A percentile compares a stretch with the other conserved stretches of the same genome.
phyloP scores from a whole-genome alignment of 805 yeast species.

The Candida hispaniensis region DNA sequence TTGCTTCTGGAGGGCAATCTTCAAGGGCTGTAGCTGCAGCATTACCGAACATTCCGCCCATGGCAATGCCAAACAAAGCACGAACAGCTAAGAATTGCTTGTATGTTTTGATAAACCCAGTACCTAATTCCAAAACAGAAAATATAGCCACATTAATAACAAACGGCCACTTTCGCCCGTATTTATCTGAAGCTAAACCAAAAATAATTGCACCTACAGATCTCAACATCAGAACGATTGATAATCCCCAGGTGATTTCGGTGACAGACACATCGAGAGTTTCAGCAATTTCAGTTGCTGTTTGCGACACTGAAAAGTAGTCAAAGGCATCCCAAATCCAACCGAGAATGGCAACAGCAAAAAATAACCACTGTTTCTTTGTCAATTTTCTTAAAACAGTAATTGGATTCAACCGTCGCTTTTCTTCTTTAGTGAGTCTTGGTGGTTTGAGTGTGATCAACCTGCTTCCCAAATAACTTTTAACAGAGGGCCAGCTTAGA shows the following conservation, averaged over 20 bases:
- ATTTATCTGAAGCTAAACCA: conserved; percentile 50
- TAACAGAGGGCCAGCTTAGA: conserved; percentile 22
- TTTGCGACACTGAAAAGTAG: conserved; percentile 52
- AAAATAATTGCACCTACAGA: conserved; percentile 60
- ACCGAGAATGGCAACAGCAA: conserved; percentile 47
- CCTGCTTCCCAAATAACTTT: conserved; percentile 27
- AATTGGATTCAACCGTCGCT: conserved; percentile 44
- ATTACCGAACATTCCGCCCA: conserved; percentile 64
- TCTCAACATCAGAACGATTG: conserved; percentile 60
- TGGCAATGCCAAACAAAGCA: conserved; percentile 54
- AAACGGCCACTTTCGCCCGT: conserved; percentile 61
- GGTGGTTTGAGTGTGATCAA: conserved; percentile 27
- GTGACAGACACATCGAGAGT: conserved; percentile 36
- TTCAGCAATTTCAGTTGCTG: conserved; percentile 41
- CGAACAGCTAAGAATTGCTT: conserved; percentile 50
- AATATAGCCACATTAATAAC: conserved; percentile 42
- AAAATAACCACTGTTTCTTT: conserved; percentile 49
- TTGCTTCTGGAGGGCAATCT: conserved; percentile 48
- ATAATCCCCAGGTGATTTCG: conserved; percentile 61
- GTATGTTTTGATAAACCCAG: conserved; percentile 54
- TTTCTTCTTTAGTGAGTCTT: conserved; percentile 18
- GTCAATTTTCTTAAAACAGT: conserved; percentile 41
- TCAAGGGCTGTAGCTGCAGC: conserved; percentile 58
- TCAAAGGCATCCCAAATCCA: conserved; percentile 72
- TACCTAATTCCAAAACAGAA: conserved; percentile 48